Conservation (phyloP, 345 rosid species). For the Noccaea caerulescens region DNA sequence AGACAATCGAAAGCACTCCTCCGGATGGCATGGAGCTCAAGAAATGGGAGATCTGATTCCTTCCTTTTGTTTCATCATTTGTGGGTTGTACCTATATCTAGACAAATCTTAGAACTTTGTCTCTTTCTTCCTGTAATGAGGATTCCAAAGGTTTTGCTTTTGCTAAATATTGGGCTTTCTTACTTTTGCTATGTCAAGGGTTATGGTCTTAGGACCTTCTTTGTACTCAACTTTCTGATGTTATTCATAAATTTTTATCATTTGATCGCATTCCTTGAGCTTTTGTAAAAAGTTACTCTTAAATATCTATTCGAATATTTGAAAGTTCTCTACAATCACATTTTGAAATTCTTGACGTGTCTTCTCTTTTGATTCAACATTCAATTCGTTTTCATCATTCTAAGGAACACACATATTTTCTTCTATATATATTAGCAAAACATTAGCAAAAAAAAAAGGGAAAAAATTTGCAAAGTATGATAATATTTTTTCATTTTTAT, state of each 20-base stretch:
- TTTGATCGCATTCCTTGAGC: background rate
- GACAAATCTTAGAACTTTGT: constrained; percentile 19
- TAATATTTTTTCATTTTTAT: too few relatives aligned
- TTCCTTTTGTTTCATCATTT: background rate
- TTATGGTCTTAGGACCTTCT: background rate
- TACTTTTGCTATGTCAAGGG: background rate
- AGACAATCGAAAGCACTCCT: constrained; percentile 91
- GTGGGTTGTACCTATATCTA: constrained; percentile 10
- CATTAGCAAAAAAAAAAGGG: too few relatives aligned
- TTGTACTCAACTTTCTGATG: background rate
- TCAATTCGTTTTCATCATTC: too few relatives aligned
- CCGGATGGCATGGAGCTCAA: constrained; percentile 96
- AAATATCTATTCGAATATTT: too few relatives aligned
- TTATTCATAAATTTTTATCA: background rate
- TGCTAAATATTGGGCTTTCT: constrained; percentile 19
- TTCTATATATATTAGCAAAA: too few relatives aligned
- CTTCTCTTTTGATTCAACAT: too few relatives aligned
- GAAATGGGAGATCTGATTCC: constrained; percentile 66
- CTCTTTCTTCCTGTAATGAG: constrained; percentile 32
- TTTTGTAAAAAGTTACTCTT: background rate
- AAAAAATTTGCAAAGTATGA: too few relatives aligned
- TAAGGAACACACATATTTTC: too few relatives aligned
- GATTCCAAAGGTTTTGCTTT: constrained; percentile 24
- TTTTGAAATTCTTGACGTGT: too few relatives aligned
- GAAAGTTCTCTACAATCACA: too few relatives aligned